A percentile compares a stretch with the other conserved stretches of the same genome.
Conservation (phyloP, 495 filamentous ascomycete genomes). For the Podospora sp. region DNA sequence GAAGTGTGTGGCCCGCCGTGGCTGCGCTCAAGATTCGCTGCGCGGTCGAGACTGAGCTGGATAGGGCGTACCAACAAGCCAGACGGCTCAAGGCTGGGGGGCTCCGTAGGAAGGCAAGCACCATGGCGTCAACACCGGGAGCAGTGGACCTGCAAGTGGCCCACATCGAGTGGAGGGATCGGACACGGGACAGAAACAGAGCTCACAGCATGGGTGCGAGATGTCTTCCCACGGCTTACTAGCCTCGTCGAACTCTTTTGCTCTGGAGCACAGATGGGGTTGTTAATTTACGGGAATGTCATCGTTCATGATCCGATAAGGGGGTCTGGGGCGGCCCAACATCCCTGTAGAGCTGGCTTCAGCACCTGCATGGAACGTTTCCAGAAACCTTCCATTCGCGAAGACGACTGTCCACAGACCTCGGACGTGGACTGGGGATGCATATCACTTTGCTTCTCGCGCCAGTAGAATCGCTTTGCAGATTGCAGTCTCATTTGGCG, state of each 20-base stretch:
- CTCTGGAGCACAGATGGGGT: neutral
- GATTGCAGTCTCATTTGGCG: constrained; percentile 7
- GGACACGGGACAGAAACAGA: constrained; percentile 6
- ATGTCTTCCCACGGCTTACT: constrained; percentile 10
- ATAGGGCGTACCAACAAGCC: constrained; percentile 79
- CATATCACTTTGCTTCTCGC: neutral
- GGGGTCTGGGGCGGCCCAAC: neutral
- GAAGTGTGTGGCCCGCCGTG: constrained; percentile 91
- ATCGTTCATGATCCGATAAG: neutral
- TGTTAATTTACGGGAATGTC: neutral
- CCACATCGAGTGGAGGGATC: neutral
- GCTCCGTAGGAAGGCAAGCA: constrained; percentile 7
- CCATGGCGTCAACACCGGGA: neutral
- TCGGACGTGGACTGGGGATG: neutral
- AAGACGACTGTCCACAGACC: neutral
- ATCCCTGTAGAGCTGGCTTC: neutral
- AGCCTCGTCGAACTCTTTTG: neutral
- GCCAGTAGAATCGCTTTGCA: neutral
- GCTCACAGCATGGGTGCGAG: constrained; percentile 11
- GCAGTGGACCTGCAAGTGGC: neutral
- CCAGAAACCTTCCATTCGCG: constrained; percentile 10
- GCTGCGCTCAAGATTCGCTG: constrained; percentile 81
- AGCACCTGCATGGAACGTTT: constrained; percentile 5
- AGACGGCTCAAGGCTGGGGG: constrained; percentile 58
- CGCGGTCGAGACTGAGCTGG: constrained; percentile 83